A percentile compares a stretch with the other conserved stretches of the same genome.
phyloP scores from a whole-genome alignment of 129 eudicot genomes.

The Mikania micrantha region DNA sequence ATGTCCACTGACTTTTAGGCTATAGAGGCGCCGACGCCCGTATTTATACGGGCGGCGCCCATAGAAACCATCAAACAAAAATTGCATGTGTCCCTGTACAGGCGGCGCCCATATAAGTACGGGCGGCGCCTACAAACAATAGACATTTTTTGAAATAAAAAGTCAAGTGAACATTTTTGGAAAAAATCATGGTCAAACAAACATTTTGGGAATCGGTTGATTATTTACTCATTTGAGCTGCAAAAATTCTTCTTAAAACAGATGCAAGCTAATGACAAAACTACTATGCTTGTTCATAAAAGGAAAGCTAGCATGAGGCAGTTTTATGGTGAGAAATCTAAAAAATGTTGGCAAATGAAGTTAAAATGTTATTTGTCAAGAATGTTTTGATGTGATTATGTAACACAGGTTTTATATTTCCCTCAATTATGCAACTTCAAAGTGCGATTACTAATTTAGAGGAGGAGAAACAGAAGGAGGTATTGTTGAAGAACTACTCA shows the following conservation, averaged over 20 bases:
- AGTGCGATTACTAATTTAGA: slow-evolving; percentile 69
- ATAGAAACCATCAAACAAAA: no score
- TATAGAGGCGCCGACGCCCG: no score
- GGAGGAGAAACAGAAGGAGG: slow-evolving; percentile 60
- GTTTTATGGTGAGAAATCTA: slow-evolving; percentile 46
- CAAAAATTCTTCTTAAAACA: slow-evolving; percentile 24
- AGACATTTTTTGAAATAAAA: no score
- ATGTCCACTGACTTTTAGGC: no score
- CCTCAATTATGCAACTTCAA: slow-evolving; percentile 77
- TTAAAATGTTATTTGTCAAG: neutral
- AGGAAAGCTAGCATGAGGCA: slow-evolving; percentile 60
- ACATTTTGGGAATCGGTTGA: no score
- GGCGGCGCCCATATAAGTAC: no score
- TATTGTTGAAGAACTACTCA: slow-evolving; percentile 42
- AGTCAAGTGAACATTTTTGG: no score
- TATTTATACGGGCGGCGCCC: no score
- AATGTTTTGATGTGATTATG: neutral
- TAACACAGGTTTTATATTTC: slow-evolving; percentile 55
- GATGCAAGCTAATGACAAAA: slow-evolving; percentile 53
- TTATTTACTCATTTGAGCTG: neutral
- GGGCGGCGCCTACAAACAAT: no score
- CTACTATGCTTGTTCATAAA: slow-evolving; percentile 50
- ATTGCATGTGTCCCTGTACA: no score
- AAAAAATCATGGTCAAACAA: no score
- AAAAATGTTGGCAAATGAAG: neutral